A percentile compares a stretch with the other conserved stretches of the same genome.
Conservation (phyloP, 805 yeast species). For the Myxozyma melibiosi region DNA sequence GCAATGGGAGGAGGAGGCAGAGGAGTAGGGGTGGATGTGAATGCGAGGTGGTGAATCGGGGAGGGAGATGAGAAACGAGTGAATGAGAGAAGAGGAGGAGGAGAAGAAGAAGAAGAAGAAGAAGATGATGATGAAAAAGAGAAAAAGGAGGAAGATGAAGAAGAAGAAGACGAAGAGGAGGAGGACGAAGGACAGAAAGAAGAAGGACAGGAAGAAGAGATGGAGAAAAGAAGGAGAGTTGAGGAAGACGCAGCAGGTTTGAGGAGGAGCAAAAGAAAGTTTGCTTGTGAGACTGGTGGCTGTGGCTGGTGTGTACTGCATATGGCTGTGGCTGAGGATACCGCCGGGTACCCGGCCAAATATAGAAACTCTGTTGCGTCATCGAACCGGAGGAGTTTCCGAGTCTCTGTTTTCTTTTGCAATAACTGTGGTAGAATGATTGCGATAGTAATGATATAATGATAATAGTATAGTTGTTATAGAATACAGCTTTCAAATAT, state of each 20-base stretch:
- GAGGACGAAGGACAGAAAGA: background rate
- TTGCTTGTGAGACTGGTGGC: background rate
- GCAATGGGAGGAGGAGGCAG: background rate
- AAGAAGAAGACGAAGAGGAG: background rate
- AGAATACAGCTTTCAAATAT: no score
- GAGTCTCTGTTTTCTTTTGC: no score
- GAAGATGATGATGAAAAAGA: background rate
- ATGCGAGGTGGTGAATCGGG: background rate
- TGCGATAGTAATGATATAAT: no score
- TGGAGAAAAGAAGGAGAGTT: background rate
- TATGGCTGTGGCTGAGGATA: no score
- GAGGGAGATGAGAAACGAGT: no score
- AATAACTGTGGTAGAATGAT: no score
- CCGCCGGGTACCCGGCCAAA: background rate
- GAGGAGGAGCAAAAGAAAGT: background rate
- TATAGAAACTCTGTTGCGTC: no score
- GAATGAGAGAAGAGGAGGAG: background rate
- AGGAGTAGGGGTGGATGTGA: background rate
- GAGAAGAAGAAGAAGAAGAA: background rate
- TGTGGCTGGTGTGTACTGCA: no score
- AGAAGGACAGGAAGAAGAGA: background rate
- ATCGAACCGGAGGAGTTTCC: no score
- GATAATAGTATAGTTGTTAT: no score
- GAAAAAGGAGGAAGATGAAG: background rate
- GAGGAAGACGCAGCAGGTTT: no score